phyloP scores from a whole-genome alignment of 2,329 filamentous ascomycete species.

The Tolypocladium nubicola region DNA sequence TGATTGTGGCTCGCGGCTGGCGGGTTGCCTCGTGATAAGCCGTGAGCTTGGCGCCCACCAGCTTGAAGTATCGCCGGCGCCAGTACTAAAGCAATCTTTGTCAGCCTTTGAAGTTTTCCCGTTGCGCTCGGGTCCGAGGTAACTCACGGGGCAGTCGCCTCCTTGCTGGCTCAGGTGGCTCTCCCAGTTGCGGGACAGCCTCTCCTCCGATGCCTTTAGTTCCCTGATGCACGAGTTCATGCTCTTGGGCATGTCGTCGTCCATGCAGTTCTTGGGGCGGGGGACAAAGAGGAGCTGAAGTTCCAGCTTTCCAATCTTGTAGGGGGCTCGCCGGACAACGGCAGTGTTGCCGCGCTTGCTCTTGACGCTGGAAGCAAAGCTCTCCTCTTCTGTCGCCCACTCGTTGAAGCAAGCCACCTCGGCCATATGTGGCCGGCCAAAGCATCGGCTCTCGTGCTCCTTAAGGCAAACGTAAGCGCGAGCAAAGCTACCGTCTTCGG shows the following conservation, averaged over 20 bases:
- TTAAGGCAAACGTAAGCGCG: slow-evolving; percentile 89
- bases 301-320: slow-evolving; percentile 90
- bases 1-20: slow-evolving; percentile 94
- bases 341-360: slow-evolving; percentile 72
- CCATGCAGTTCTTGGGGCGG: slow-evolving; percentile 72
- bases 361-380: slow-evolving; percentile 76
- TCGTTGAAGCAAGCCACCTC: slow-evolving; percentile 97
- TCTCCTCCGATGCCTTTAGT: slow-evolving; percentile 79
- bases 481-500: slow-evolving; percentile 86
- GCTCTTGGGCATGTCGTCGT: slow-evolving; percentile 98
- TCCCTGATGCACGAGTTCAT: slow-evolving; percentile 95
- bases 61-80: slow-evolving; percentile 95
- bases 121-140: not conserved
- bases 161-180: slow-evolving; percentile 92
- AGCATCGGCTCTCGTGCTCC: slow-evolving; percentile 82
- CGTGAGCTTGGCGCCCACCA: slow-evolving; percentile 81
- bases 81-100: slow-evolving; percentile 57
- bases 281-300: slow-evolving; percentile 92
- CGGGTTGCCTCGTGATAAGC: slow-evolving; percentile 93
- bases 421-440: slow-evolving; percentile 75
- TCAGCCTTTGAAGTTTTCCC: slow-evolving; percentile 23
- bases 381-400: slow-evolving; percentile 83
- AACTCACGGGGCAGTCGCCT: slow-evolving; percentile 88
- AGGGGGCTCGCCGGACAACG: slow-evolving; percentile 78
- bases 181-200: slow-evolving; percentile 69